These are phyloP conservation scores for Candida sojae DNA, from an alignment of 1,139 yeast species.

Conservation along the genomic window DNA sequence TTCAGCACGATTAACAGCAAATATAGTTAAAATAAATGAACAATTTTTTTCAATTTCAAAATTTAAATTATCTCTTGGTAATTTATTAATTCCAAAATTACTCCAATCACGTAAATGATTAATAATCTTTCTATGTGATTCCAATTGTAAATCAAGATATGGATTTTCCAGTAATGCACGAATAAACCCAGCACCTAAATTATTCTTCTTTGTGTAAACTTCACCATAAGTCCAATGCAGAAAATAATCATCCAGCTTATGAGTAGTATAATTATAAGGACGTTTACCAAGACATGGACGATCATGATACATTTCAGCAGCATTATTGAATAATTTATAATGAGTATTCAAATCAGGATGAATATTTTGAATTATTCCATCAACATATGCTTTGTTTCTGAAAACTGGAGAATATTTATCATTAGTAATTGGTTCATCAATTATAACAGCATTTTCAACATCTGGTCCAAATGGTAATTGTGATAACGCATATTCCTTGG, in stretches of 20 bases:
- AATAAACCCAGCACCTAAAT: conserved; percentile 34
- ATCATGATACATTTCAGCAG: conserved; percentile 21
- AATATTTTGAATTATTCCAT: conserved; percentile 12
- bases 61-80: conserved; percentile 9
- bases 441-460: conserved; percentile 7
- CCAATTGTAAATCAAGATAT: conserved; percentile 19
- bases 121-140: conserved; percentile 23
- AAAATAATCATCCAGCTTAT: conserved; percentile 18
- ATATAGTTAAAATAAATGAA: conserved; percentile 34
- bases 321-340: conserved; percentile 25
- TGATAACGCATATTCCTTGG: conserved; percentile 13
- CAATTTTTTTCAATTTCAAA: conserved; percentile 13
- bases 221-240: conserved; percentile 19
- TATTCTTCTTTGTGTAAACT: conserved; percentile 17
- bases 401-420: conserved; percentile 13
- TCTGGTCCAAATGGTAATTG: conserved; percentile 16
- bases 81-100: conserved; percentile 15
- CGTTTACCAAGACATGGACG: conserved; percentile 33
- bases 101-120: conserved; percentile 23
- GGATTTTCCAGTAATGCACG: conserved; percentile 24
- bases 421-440: conserved; percentile 3
- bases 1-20: conserved; percentile 32
- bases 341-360: conserved; percentile 30
- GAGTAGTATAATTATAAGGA: conserved; percentile 24
- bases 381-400: conserved; percentile 14